phyloP scores from a whole-genome alignment of 345 rosid species.

The Citrus trifoliata region DNA sequence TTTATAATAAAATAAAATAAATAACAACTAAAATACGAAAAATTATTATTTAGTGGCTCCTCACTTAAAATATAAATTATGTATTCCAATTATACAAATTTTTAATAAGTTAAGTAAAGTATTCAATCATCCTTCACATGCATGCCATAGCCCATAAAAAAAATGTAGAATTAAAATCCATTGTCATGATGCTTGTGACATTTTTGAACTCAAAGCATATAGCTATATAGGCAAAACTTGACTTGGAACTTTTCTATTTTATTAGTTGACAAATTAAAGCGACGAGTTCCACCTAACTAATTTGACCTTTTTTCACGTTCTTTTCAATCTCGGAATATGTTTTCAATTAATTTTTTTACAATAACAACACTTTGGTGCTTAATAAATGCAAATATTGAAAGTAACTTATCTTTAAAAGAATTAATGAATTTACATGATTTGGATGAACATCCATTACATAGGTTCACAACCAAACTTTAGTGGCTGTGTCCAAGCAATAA shows the following conservation, averaged over 20 bases:
- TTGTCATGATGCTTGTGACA: background rate
- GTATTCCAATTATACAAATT: too few species aligned
- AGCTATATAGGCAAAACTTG: background rate
- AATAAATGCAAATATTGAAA: too few species aligned
- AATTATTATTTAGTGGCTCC: too few species aligned
- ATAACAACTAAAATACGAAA: too few species aligned
- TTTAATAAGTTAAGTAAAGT: too few species aligned
- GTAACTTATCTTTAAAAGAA: too few species aligned
- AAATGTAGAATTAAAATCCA: background rate
- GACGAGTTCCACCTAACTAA: background rate
- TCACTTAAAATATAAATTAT: too few species aligned
- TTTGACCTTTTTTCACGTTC: background rate
- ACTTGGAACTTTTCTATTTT: background rate
- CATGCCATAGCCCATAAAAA: too few species aligned
- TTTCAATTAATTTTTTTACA: background rate
- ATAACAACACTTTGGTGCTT: too few species aligned
- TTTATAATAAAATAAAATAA: too few species aligned
- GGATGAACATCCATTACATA: background rate
- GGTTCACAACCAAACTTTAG: background rate
- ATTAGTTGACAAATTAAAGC: background rate
- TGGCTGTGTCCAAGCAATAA: background rate
- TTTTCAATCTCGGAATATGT: background rate
- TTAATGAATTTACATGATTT: background rate
- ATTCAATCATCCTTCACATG: too few species aligned
- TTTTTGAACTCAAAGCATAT: background rate